These are phyloP conservation scores for Rhododendron kiyosumense DNA, from an alignment of 148 eudicot species.

Conservation along the genomic window DNA sequence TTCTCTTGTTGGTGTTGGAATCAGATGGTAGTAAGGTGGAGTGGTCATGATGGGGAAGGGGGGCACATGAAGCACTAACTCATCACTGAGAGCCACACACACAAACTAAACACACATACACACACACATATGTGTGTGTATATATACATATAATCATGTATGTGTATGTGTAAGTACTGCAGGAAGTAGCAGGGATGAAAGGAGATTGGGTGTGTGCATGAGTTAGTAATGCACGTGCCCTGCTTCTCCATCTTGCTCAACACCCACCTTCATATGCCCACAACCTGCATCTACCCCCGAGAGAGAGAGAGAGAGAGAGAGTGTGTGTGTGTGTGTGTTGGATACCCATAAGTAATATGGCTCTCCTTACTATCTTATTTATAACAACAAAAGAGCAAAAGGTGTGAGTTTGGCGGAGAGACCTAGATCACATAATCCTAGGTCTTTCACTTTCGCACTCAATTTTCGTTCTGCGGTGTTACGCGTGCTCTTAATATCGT, in stretches of 20 bases:
- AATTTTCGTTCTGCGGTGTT: too few relatives aligned
- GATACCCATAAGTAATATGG: constrained; percentile 15
- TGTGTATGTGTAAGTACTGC: neutral
- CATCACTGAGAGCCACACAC: constrained; percentile 14
- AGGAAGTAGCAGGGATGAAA: neutral
- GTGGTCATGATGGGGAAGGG: constrained; percentile 95
- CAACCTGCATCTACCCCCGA: neutral
- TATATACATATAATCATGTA: neutral
- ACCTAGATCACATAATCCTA: neutral
- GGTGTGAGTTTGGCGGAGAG: neutral
- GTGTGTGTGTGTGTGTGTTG: neutral
- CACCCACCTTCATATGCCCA: constrained; percentile 37
- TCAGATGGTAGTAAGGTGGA: constrained; percentile 38
- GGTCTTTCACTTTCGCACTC: neutral
- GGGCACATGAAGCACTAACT: constrained; percentile 98
- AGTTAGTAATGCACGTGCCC: constrained; percentile 99
- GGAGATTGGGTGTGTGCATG: constrained; percentile 18
- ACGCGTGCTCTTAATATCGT: too few relatives aligned
- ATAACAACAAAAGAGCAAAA: constrained; percentile 14
- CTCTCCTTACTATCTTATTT: constrained; percentile 15
- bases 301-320: neutral
- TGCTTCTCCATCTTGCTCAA: constrained; percentile 99
- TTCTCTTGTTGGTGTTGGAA: neutral
- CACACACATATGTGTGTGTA: neutral
- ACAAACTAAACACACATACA: neutral